Percentiles rank a stretch among this genome's conserved stretches.
These are phyloP conservation scores for Globisporangium recalcitrans DNA, from an alignment of 352 stramenopile species.

Conservation along the genomic window DNA sequence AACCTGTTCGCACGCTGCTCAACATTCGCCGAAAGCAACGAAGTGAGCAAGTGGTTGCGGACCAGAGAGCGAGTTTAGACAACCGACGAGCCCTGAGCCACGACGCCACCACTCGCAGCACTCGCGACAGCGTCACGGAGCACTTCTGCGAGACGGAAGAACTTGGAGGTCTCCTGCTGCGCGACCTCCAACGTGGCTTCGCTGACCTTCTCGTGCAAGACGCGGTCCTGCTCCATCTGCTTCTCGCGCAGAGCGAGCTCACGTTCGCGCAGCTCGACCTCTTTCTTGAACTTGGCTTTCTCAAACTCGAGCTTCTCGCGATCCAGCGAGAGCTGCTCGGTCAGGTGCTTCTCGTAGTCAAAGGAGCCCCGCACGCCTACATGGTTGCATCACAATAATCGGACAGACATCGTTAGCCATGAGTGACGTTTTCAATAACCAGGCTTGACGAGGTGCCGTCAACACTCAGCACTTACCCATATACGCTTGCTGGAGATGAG, in stretches of 20 bases:
- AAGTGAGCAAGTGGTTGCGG: background rate
- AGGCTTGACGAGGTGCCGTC: background rate
- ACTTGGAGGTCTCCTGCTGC: slow-evolving; percentile 47
- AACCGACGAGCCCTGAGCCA: slow-evolving; percentile 23
- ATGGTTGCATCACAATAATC: background rate
- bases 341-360: slow-evolving; percentile 73
- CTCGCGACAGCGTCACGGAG: slow-evolving; percentile 49
- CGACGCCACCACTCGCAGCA: slow-evolving; percentile 10
- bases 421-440: background rate
- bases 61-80: slow-evolving; percentile 21
- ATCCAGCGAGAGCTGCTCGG: slow-evolving; percentile 64
- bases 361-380: slow-evolving; percentile 35
- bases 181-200: slow-evolving; percentile 38
- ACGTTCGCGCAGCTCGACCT: slow-evolving; percentile 65
- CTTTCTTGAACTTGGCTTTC: slow-evolving; percentile 66
- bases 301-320: slow-evolving; percentile 71
- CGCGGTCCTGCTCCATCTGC: slow-evolving; percentile 54
- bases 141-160: slow-evolving; percentile 54
- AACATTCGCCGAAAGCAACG: background rate
- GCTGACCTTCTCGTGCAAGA: slow-evolving; percentile 49
- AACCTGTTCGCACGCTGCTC: background rate
- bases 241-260: slow-evolving; percentile 59
- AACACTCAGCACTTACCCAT: slow-evolving; percentile 25
- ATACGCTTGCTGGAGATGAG: slow-evolving; percentile 1
- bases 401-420: background rate